phyloP scores from a whole-genome alignment of 768 basidiomycete species.

The Dioszegia hungarica region DNA sequence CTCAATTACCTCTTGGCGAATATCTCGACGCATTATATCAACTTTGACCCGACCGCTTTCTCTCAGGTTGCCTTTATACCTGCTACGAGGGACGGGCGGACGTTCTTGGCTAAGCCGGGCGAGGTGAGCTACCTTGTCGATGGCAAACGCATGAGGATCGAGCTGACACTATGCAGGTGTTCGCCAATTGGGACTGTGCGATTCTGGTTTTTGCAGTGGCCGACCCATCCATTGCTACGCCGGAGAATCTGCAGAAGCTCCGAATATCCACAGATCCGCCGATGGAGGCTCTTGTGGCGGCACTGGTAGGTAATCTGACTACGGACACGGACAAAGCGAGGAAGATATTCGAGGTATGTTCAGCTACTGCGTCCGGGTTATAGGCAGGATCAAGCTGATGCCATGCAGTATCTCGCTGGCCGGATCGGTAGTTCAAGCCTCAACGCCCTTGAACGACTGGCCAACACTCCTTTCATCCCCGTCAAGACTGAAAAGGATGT shows the following conservation, averaged over 20 bases:
- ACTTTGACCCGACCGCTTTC: constrained; percentile 30
- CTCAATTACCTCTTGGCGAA: constrained; percentile 80
- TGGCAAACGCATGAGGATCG: not conserved
- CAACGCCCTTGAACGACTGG: constrained; percentile 58
- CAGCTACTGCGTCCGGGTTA: not conserved
- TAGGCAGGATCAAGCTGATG: not conserved
- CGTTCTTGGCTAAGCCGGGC: constrained; percentile 59
- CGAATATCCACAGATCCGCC: constrained; percentile 68
- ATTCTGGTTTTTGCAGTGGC: constrained; percentile 71
- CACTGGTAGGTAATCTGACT: constrained; percentile 63
- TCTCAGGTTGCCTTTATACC: constrained; percentile 71
- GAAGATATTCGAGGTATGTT: constrained; percentile 64
- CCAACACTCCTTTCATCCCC: constrained; percentile 65
- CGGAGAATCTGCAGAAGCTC: constrained; percentile 61
- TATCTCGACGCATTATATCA: constrained; percentile 55
- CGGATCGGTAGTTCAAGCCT: constrained; percentile 27
- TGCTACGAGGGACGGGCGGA: constrained; percentile 56
- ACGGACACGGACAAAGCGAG: constrained; percentile 56
- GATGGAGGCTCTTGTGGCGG: constrained; percentile 57
- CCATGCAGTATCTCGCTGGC: constrained; percentile 28
- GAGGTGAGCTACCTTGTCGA: constrained; percentile 55
- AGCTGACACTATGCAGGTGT: constrained; percentile 57
- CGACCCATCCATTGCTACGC: constrained; percentile 26
- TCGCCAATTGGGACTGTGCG: constrained; percentile 63
- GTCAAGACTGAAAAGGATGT: constrained; percentile 18